Evolutionary conservation across 192 early-diverging fungal genomes (phyloP).

Genomic region (Backusella parvicylindrica): DNA sequence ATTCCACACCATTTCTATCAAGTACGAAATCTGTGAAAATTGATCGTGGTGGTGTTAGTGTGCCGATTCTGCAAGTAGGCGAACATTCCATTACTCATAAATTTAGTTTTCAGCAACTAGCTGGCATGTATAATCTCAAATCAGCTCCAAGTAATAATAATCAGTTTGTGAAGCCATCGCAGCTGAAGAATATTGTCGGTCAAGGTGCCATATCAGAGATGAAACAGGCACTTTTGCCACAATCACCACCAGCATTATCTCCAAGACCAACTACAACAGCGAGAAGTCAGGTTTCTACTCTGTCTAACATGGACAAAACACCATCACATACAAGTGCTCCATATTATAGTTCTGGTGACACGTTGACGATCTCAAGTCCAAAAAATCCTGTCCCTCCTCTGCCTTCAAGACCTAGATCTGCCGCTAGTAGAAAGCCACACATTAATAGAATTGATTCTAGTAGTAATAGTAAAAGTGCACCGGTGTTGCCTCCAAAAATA

Average conservation of each 20-base stretch:
- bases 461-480: not conserved
- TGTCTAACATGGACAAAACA: not conserved
- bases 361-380: not conserved
- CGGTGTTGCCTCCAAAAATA: not conserved
- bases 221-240: not conserved
- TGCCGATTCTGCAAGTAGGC: not conserved
- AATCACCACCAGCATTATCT: not conserved
- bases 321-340: not conserved
- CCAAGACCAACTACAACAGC: not conserved
- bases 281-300: not conserved
- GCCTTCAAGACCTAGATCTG: conserved; percentile 16
- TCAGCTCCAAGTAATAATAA: not conserved
- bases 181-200: not conserved
- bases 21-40: not conserved
- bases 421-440: not conserved
- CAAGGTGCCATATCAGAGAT: not conserved
- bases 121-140: not conserved
- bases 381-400: conserved; percentile 17
- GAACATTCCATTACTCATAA: not conserved
- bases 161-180: not conserved
- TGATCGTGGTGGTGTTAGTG: not conserved
- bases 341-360: not conserved
- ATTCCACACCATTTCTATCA: not conserved
- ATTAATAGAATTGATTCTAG: not conserved
- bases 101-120: not conserved